Base-by-base conservation (phyloP, 2,329 filamentous ascomycete genomes). In the Alternaria sp. region DNA sequence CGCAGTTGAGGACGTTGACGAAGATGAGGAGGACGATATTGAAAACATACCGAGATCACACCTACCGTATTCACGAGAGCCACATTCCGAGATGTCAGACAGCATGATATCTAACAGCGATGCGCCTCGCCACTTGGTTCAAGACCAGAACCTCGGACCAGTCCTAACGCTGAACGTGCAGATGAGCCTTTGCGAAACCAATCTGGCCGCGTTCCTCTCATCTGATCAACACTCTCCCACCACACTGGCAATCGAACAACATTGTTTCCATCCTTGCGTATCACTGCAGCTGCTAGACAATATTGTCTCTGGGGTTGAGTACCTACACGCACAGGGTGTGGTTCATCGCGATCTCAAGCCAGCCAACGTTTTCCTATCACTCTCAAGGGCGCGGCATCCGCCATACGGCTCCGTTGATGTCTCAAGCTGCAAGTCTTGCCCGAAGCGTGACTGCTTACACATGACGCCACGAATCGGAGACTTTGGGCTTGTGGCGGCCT, bases 321-420 rank as follows among this genome's bases (percentile, higher is more conserved):
- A 90, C 66, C 80, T 90, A 2, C 88, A 90, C 65, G 76, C 79
- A 0, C 81, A 86, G 58, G 81, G 81, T 5, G 84, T 90, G 46
- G 82, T 89, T 0, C 88, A 90, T 66, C 84, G 88, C 9, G 88
- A 90, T 67, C 79, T 90, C 23, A 90, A 90, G 67, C 88, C 88
- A 0, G 85, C 84, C 3, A 90, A 90, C 63, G 85, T 90, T 28
- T 89, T 90, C 72, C 77, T 90, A 0, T 84, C 84, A 2, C 70
- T 81, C n/a, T 74, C 79, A 17, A 73, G 68, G 4, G 70, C 73
- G 28, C 72, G 62, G 24, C 62, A 66, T 11, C 70, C 69, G 42
- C 77, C 78, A 0, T 73, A 80, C 4, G 81, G 83, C 17, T 81
- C 78, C 21, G 77, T 83, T n/a, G 76, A 84, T 41, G 67, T 83